phyloP scores from a whole-genome alignment of 139 green algal species.

The Chlorella vulgaris region DNA sequence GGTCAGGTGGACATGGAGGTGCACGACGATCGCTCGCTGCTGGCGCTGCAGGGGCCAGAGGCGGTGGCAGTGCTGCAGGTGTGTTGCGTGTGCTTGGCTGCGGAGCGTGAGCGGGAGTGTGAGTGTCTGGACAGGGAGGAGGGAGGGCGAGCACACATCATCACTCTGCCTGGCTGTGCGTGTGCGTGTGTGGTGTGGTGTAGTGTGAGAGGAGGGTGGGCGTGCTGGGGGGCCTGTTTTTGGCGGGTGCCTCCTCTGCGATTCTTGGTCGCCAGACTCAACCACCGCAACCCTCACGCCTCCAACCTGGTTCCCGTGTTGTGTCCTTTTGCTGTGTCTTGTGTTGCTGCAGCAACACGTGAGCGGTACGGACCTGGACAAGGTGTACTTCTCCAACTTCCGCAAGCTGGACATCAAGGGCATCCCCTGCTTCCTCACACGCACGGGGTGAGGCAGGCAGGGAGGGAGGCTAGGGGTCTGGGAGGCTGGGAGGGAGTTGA shows the following conservation, averaged over 20 bases:
- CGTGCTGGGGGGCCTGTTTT: no score
- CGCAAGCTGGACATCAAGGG: constrained; percentile 74
- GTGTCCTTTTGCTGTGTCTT: no score
- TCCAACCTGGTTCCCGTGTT: not conserved
- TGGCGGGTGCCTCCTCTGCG: no score
- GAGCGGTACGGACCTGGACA: constrained; percentile 74
- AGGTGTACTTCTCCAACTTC: constrained; percentile 95
- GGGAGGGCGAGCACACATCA: no score
- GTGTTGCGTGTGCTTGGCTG: not conserved
- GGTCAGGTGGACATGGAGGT: constrained; percentile 62
- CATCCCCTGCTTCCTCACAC: constrained; percentile 85
- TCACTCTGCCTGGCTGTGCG: no score
- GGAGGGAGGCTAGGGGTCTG: not conserved
- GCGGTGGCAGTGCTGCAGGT: constrained; percentile 61
- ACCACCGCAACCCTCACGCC: not conserved
- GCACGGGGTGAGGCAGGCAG: constrained; percentile 79
- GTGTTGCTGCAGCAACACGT: constrained; percentile 39
- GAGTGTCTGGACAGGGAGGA: no score
- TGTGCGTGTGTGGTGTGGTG: no score
- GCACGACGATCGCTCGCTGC: constrained; percentile 90
- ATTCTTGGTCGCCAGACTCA: no score
- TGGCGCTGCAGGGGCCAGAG: constrained; percentile 91
- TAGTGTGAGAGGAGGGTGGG: no score
- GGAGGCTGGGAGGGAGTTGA: no score
- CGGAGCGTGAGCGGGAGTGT: not conserved